These are phyloP conservation scores for Lepidium sativum DNA, from an alignment of 345 rosid genomes.

Conservation along the genomic window DNA sequence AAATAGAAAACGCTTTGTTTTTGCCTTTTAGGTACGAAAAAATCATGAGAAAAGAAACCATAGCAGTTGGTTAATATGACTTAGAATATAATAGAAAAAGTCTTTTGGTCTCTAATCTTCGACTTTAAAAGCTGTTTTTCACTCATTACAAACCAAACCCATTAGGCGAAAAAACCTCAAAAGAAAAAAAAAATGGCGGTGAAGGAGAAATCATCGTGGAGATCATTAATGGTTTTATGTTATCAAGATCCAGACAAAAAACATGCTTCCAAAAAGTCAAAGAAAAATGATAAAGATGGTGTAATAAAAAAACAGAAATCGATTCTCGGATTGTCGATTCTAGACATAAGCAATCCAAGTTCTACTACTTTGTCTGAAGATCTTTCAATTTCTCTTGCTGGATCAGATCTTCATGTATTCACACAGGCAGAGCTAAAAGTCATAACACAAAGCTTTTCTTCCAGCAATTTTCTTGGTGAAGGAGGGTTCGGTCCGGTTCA, in stretches of 20 bases:
- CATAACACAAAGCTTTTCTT: slow-evolving; percentile 68
- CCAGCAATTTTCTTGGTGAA: slow-evolving; percentile 64
- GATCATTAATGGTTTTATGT: slow-evolving; percentile 40
- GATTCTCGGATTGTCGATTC: slow-evolving; percentile 40
- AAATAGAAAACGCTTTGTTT: not conserved
- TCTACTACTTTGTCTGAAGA: slow-evolving; percentile 49
- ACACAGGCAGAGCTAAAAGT: slow-evolving; percentile 63
- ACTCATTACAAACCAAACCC: slow-evolving; percentile 16
- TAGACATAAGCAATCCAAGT: slow-evolving; percentile 65
- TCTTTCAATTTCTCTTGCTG: slow-evolving; percentile 72
- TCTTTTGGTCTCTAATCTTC: not conserved
- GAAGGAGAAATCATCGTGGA: slow-evolving; percentile 49
- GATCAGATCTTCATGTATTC: slow-evolving; percentile 66
- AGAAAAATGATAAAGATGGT: slow-evolving; percentile 29
- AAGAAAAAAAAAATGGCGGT: slow-evolving; percentile 18
- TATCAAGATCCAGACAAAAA: slow-evolving; percentile 19
- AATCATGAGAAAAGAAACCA: not conserved
- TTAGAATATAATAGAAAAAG: not conserved
- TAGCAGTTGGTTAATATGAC: not conserved
- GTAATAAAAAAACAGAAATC: slow-evolving; percentile 39
- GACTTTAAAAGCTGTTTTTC: slow-evolving; percentile 1
- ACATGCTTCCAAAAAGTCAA: slow-evolving; percentile 24
- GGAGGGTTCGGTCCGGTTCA: slow-evolving; percentile 93
- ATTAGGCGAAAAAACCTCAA: not conserved
- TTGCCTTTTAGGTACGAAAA: slow-evolving; percentile 12